These are phyloP conservation scores for Pecoramyces ruminantium DNA, from an alignment of 192 early-diverging fungal species.

Conservation along the genomic window DNA sequence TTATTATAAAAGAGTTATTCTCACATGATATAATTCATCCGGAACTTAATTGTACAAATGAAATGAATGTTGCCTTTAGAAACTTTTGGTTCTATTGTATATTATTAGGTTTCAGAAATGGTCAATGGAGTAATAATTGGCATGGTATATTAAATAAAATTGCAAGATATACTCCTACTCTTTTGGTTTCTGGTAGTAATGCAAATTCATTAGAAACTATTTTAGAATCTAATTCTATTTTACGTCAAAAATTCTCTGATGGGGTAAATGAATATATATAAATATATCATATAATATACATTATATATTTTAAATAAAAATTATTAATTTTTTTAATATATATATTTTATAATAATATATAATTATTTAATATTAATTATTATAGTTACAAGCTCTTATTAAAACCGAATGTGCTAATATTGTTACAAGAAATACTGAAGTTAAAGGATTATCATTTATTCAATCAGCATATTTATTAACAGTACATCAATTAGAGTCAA, in stretches of 20 bases:
- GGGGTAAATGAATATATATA: conserved; percentile 10
- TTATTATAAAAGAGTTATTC: neutral
- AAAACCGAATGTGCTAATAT: conserved; percentile 33
- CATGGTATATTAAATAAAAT: conserved; percentile 42
- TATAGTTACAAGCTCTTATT: conserved; percentile 19
- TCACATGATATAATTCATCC: neutral
- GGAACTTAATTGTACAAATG: conserved; percentile 33
- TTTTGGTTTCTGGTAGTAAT: conserved; percentile 46
- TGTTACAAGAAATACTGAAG: conserved; percentile 33
- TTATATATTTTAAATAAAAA: too few species aligned
- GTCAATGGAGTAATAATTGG: conserved; percentile 63
- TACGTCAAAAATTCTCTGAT: conserved; percentile 38
- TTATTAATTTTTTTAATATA: too few species aligned
- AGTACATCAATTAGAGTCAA: conserved; percentile 66
- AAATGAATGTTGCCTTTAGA: conserved; percentile 30
- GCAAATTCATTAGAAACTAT: conserved; percentile 72
- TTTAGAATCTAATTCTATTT: conserved; percentile 68
- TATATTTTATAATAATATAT: too few species aligned
- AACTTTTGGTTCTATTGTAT: conserved; percentile 85
- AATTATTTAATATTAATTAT: too few species aligned
- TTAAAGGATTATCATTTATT: conserved; percentile 46
- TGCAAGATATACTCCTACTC: conserved; percentile 66
- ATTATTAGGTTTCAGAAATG: conserved; percentile 54
- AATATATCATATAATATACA: too few species aligned
- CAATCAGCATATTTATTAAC: conserved; percentile 67